Evolutionary conservation across 768 basidiomycete species (phyloP).

Genomic region (Ramaria sp.): DNA sequence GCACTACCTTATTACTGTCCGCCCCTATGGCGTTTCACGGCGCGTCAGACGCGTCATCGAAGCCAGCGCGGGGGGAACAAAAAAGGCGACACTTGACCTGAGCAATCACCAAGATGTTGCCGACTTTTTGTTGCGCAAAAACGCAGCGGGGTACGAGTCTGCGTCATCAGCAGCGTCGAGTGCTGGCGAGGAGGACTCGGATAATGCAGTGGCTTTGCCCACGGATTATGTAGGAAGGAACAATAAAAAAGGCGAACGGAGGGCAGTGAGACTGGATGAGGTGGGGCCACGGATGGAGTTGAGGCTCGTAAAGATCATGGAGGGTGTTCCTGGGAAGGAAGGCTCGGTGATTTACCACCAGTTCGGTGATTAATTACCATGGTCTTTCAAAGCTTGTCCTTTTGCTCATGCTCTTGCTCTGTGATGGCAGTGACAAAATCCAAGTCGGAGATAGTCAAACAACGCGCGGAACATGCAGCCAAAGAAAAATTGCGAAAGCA

Average conservation of each 20-base stretch:
- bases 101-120: constrained; percentile 90
- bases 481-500: constrained; percentile 68
- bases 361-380: constrained; percentile 59
- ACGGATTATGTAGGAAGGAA: constrained; percentile 93
- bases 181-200: constrained; percentile 74
- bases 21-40: constrained; percentile 87
- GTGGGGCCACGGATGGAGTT: constrained; percentile 95
- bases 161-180: constrained; percentile 76
- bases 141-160: constrained; percentile 64
- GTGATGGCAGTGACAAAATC: constrained; percentile 69
- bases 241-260: constrained; percentile 83
- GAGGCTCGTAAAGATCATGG: constrained; percentile 84
- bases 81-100: constrained; percentile 50
- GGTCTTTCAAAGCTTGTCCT: background rate
- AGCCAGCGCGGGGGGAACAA: constrained; percentile 29
- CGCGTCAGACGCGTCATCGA: constrained; percentile 84
- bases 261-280: constrained; percentile 87
- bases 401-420: constrained; percentile 5
- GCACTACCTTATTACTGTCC: constrained; percentile 92
- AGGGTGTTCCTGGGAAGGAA: constrained; percentile 89
- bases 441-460: constrained; percentile 56
- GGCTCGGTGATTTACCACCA: constrained; percentile 91
- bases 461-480: constrained; percentile 66
- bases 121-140: constrained; percentile 78
- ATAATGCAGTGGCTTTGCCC: constrained; percentile 72